Evolutionary conservation across 495 filamentous ascomycete genomes (phyloP).

Genomic region (Annulohypoxylon bovei): DNA sequence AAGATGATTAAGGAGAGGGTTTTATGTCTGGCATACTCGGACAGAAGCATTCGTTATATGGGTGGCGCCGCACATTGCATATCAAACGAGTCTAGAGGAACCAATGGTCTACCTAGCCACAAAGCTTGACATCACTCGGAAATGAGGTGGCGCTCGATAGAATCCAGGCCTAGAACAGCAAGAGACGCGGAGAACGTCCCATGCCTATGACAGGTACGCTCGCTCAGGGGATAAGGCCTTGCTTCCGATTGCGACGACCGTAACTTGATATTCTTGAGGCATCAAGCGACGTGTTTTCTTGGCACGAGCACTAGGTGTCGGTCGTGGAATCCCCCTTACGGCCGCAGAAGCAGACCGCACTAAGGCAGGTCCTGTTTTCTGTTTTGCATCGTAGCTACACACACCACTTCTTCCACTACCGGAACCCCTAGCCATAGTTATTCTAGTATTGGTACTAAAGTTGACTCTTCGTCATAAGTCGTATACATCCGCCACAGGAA

Average conservation of each 20-base stretch:
- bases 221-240: slow-evolving; percentile 19
- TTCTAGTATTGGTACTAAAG: slow-evolving; percentile 4
- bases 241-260: slow-evolving; percentile 31
- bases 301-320: slow-evolving; percentile 24
- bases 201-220: background rate
- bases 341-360: slow-evolving; percentile 34
- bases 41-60: slow-evolving; percentile 29
- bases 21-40: slow-evolving; percentile 20
- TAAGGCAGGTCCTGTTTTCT: slow-evolving; percentile 43
- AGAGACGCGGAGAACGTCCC: slow-evolving; percentile 3
- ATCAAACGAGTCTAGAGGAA: slow-evolving; percentile 2
- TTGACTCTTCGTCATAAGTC: slow-evolving; percentile 4
- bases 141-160: slow-evolving; percentile 36
- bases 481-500: slow-evolving; percentile 1
- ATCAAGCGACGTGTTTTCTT: slow-evolving; percentile 30
- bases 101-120: slow-evolving; percentile 19
- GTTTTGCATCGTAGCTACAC: slow-evolving; percentile 28
- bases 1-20: slow-evolving; percentile 22
- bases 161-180: slow-evolving; percentile 1
- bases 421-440: background rate
- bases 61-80: slow-evolving; percentile 36
- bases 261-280: slow-evolving; percentile 8
- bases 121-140: slow-evolving; percentile 32
- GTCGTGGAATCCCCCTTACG: slow-evolving; percentile 33
- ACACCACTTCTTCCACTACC: slow-evolving; percentile 16